Evolutionary conservation across 106 monocot species (phyloP).

Genomic region (Dendrobium chrysotoxum): DNA sequence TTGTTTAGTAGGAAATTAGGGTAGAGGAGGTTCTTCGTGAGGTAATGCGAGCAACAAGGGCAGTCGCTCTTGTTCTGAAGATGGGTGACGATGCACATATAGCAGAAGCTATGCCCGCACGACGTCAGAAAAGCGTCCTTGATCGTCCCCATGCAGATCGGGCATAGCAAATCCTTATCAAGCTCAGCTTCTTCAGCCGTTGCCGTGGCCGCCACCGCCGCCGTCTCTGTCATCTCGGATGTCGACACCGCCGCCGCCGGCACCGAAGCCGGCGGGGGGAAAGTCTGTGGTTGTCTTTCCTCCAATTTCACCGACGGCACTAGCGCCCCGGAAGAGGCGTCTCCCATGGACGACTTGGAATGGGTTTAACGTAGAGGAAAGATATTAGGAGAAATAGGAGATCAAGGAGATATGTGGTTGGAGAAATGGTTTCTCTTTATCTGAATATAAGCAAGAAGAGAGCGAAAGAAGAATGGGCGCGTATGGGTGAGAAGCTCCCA

Average conservation of each 20-base stretch:
- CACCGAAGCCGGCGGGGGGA: background rate
- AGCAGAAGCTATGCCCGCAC: constrained; percentile 96
- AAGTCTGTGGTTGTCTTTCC: constrained; percentile 5
- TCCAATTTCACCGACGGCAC: constrained; percentile 34
- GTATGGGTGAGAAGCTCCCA: background rate
- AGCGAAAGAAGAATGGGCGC: background rate
- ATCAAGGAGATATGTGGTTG: background rate
- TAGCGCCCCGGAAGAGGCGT: constrained; percentile 30
- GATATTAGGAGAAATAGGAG: background rate
- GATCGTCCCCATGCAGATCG: constrained; percentile 89
- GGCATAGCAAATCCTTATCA: constrained; percentile 85
- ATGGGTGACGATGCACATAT: constrained; percentile 97
- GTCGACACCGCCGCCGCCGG: constrained; percentile 1
- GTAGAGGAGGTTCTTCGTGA: constrained; percentile 80
- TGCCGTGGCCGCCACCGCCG: constrained; percentile 2
- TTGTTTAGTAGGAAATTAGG: constrained; percentile 97
- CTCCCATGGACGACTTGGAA: background rate
- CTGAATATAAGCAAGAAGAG: background rate
- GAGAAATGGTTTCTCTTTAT: background rate
- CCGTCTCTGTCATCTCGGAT: constrained; percentile 16
- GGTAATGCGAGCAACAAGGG: constrained; percentile 82
- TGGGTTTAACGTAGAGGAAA: background rate
- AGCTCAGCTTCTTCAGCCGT: background rate
- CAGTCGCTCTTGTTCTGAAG: constrained; percentile 92
- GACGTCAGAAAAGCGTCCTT: constrained; percentile 92